Base-by-base conservation (phyloP, 768 basidiomycete genomes). In the Amanita subjunquillea region DNA sequence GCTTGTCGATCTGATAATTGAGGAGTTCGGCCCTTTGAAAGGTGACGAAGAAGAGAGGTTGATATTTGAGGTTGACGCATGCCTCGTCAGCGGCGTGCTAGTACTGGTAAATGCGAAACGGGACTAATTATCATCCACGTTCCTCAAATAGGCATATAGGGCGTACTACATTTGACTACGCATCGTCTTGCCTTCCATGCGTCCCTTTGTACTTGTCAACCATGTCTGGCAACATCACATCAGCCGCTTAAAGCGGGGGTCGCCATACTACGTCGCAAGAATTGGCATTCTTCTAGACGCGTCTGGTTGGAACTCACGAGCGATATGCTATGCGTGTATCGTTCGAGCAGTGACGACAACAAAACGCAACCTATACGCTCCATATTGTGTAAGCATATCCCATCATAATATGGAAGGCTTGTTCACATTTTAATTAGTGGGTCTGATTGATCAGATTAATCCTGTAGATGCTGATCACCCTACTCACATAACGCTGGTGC, bases 121-220 rank as follows among this genome's bases (percentile, higher is more conserved):
- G 9, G 23, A 22, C n/a, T 13, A 13, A 15, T 39, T 20, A 29
- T 23, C 20, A 15, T 55, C 12, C 9, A 23, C 17, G 15, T 23
- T 38, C 17, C 42, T 17, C 44, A n/a, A 41, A 17, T 29, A 23
- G 3, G 42, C 51, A 34, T 37, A 48, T 43, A 79, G 72, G 80
- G 82, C 6, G 78, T 79, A 30, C 65, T 83, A 15, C 82, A 84
- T 60, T 62, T 85, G 17, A 86, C 83, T 0, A 82, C 79, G 0
- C 82, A 84, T 62, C 74, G 83, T 3, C 55, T 85, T 17, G 67
- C 79, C 0, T 86, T 86, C 61, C 82, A 85, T 58, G 83, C 83
- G 2, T 74, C 80, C 8, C 62, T 86, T 17, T 71, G 80, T 13
- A 69, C 77, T 0, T 69, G 70, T 23, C 60, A 64, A n/a, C 67